Evolutionary conservation across 2,329 filamentous ascomycete genomes (phyloP), one percentile per base, ranked within the genome.

Genomic region (Epichloe sylvatica): DNA sequence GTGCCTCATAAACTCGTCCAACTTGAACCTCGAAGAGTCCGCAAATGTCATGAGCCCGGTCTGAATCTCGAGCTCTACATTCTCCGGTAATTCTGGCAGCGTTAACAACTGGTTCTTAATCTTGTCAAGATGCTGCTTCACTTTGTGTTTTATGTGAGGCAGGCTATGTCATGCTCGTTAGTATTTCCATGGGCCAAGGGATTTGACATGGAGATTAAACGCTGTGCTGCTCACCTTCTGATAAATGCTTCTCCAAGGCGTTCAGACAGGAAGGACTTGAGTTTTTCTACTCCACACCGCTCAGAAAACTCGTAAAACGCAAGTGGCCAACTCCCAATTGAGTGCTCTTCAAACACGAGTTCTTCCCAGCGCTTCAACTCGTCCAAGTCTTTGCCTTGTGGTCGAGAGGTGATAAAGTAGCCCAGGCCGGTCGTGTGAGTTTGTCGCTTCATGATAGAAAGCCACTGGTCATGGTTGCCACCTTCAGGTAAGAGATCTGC

Each of bases 391-490:
- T 78, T 72, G 0, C 66, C 68, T 30, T 77, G 75, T 3, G 83
- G 81, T 1, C 83, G 78, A 0, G 83, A 85, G 0, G 90, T 86
- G 8, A 86, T 78, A 53, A 83, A 94, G 59, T 91, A 95, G 0
- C 84, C 85, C n/a, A 86, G 73, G 0, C 81, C 82, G 0, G 90
- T 75, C 0, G 62, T 59, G 52, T 86, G 86, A 2, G 76, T 75
- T 2, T 76, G 60, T 0, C 80, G 78, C 0, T 71, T 68, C 4
- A 94, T 71, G 49, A 89, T 82, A 0, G 74, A 67, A 0, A 77
- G 60, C 75, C 84, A 86, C 50, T 82, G 79, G 0, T 64, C 56
- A 30, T 67, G 59, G 0, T 70, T 67, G 1, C 77, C 68, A 0
- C 73, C 72, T 0, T 66, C 61, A 0, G 79, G 75, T 0, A 89